These are phyloP conservation scores for Tetratostichococcus sp. DNA, from an alignment of 139 green algal genomes.

Conservation along the genomic window DNA sequence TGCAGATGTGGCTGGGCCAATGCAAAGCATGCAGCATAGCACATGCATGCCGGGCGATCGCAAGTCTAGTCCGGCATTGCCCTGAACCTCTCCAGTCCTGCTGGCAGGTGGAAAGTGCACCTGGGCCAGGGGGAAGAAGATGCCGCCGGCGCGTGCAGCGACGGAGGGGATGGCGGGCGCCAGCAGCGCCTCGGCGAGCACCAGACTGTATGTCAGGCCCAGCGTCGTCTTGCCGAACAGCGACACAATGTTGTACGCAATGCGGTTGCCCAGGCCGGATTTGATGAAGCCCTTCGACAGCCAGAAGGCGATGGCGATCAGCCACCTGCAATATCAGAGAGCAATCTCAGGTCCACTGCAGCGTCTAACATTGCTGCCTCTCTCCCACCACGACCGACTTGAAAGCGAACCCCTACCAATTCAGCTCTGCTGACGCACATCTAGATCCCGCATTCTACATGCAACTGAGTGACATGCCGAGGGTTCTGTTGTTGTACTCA, in stretches of 20 bases:
- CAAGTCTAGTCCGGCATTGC: no score
- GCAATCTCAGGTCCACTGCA: no score
- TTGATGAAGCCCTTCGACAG: constrained; percentile 98
- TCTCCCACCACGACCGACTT: no score
- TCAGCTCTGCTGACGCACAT: no score
- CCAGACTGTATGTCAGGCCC: constrained; percentile 93
- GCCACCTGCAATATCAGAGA: constrained; percentile 48
- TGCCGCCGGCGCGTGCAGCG: constrained; percentile 89
- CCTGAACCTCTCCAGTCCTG: not conserved
- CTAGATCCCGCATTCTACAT: no score
- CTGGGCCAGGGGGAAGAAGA: constrained; percentile 98
- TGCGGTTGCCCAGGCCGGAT: constrained; percentile 92
- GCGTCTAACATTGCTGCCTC: no score
- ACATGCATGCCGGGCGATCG: no score
- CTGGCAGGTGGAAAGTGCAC: constrained; percentile 1
- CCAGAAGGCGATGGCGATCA: constrained; percentile 99
- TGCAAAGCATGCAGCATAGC: not conserved
- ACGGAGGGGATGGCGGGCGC: constrained; percentile 97
- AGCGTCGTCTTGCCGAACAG: constrained; percentile 96
- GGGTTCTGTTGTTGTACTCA: no score
- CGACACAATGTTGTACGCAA: constrained; percentile 94
- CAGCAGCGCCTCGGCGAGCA: constrained; percentile 94
- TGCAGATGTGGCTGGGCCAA: no score
- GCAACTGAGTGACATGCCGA: no score
- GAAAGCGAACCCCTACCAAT: no score